phyloP scores from a whole-genome alignment of 2,329 filamentous ascomycete genomes.

The Penicillium sp. region DNA sequence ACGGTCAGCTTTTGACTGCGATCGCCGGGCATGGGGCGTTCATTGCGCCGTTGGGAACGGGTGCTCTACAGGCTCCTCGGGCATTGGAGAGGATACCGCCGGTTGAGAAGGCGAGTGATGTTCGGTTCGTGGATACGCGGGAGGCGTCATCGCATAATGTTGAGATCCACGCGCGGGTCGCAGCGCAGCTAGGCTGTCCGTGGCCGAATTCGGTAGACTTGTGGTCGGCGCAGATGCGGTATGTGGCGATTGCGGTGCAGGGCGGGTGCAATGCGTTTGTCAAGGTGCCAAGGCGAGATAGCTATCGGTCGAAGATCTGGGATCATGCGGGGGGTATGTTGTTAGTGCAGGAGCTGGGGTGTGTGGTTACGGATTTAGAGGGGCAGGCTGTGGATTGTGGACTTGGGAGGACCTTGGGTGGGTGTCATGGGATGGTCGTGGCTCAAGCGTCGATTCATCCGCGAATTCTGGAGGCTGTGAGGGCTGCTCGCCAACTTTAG shows the following conservation, averaged over 20 bases:
- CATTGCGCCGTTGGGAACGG: slow-evolving; percentile 42
- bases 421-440: slow-evolving; percentile 46
- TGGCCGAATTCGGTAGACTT: slow-evolving; percentile 54
- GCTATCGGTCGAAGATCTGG: slow-evolving; percentile 55
- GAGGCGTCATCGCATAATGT: slow-evolving; percentile 41
- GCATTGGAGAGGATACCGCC: slow-evolving; percentile 33
- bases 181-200: slow-evolving; percentile 40
- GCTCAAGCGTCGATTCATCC: slow-evolving; percentile 42
- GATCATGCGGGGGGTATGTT: slow-evolving; percentile 59
- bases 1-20: slow-evolving; percentile 55
- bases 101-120: slow-evolving; percentile 33
- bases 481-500: slow-evolving; percentile 18
- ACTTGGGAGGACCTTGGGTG: slow-evolving; percentile 42
- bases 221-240: slow-evolving; percentile 58
- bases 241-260: slow-evolving; percentile 52
- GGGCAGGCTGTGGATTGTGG: slow-evolving; percentile 54
- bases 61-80: slow-evolving; percentile 34
- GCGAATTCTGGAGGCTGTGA: slow-evolving; percentile 35
- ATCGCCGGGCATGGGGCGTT: slow-evolving; percentile 49
- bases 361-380: slow-evolving; percentile 53
- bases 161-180: slow-evolving; percentile 43
- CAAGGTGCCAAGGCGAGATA: slow-evolving; percentile 48
- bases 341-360: slow-evolving; percentile 54
- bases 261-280: slow-evolving; percentile 54
- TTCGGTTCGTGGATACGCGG: slow-evolving; percentile 51